Base-by-base conservation (phyloP, 1,284 basidiomycete species). In the Phellopilus nigrolimitatus region DNA sequence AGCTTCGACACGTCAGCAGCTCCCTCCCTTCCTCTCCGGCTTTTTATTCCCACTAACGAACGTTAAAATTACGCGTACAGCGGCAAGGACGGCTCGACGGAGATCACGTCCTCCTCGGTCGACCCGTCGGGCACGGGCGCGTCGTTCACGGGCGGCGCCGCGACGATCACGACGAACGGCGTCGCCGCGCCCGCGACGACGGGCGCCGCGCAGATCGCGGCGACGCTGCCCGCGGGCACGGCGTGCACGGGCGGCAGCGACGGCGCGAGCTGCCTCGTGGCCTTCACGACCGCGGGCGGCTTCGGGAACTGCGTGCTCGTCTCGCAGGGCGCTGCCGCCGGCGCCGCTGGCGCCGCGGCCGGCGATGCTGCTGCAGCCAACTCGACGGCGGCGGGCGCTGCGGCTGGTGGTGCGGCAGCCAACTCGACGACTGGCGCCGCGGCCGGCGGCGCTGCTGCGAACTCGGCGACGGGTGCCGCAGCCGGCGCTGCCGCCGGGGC, bases 1-100 rank as follows among this genome's bases (percentile, higher is more conserved):
- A 73, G 77, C 65, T 79, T 76, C 62, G 79, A 80, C 57, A 66
- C 55, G 78, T 78, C 56, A 55, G 74, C 15, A 34, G 4, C 27
- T 13, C 8, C 7, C 8, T n/a, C n/a, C n/a, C n/a, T 4, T 40
- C 31, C 17, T 31, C n/a, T 40, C 13, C 25, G 25, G 28, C 13
- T 17, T 27, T 31, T 36, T 10, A 49, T 37, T 39, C 41, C 33
- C 25, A 1, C 15, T 37, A n/a, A n/a, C n/a, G n/a, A n/a, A n/a
- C n/a, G n/a, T n/a, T n/a, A n/a, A n/a, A n/a, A n/a, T n/a, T 51
- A 7, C 40, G 44, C 34, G 34, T 28, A 19, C 44, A 75, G 71
- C 39, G 70, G 70, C 38, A 48, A 55, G 3, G 78, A 80, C 60
- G 79, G 78, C 25, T 79, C 78, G 4, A 71, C 74, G n/a, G 62